Evolutionary conservation across 2,329 filamentous ascomycete species (phyloP), one percentile per base, ranked within the genome.

Genomic region (Monosporascus sp.): DNA sequence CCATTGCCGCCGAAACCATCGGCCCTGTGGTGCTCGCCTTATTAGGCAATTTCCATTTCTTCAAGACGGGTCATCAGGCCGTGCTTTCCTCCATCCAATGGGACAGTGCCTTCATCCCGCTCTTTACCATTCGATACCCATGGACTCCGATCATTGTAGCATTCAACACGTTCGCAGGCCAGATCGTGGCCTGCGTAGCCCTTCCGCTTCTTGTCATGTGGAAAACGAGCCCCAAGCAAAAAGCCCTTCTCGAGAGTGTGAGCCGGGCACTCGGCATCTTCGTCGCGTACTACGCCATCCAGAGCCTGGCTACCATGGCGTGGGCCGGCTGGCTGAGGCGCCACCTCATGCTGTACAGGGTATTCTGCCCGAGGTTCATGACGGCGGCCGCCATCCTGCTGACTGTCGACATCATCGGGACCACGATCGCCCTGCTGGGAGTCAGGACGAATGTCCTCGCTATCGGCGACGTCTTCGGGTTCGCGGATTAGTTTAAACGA

Each of bases 21-120:
- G 93, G 91, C 0, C 92, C 94, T 20, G 76, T 94, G 40, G 79
- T 95, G 58, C 81, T 97, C 26, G 93, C 86, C 11, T 74, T 97
- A n/a, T 82, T 99, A 1, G 94, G 92, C 55, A 91, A 88, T 64
- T 96, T 93, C 72, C 87, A 97, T 75, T 99, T 86, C 77, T 99
- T 99, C 83, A 97, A 96, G 68, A 99, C 94, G 0, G 94, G 94
- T 56, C 94, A 99, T 71, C 93, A 97, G 72, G 93, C 93, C 14
- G 88, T 86, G 0, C 80, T 96, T 24, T 82, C 86, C 61, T 89
- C 85, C 60, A 93, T 99, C 65, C 94, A 99, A 67, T 99, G 94
- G 94, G 94, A 99, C 73, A 83, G 84, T 20, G 93, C 91, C 3
- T 99, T 99, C 72, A 89, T 99, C 60, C 89, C 93, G 0, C 79